Percentiles rank a stretch among this genome's conserved stretches.
phyloP scores from a whole-genome alignment of 805 yeast genomes.

The Metschnikowia arizonensis region DNA sequence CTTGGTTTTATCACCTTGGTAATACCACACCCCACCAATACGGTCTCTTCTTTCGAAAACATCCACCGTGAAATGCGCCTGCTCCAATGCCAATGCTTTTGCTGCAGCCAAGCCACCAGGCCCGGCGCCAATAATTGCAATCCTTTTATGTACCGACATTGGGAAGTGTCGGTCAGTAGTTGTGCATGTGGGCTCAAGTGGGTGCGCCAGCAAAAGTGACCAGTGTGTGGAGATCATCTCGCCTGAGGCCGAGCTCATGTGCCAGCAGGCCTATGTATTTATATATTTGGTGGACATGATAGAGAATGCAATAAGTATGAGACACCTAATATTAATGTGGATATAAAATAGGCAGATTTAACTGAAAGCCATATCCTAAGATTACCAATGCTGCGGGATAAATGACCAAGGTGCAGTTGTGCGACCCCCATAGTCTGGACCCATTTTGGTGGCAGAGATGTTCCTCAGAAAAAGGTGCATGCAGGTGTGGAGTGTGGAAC shows the following conservation, averaged over 20 bases:
- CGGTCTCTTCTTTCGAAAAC: slow-evolving; percentile 55
- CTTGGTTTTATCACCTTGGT: slow-evolving; percentile 26
- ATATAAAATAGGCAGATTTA: no score
- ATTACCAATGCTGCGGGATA: neutral
- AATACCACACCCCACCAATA: slow-evolving; percentile 85
- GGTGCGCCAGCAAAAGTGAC: neutral
- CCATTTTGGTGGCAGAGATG: neutral
- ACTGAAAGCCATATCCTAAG: no score
- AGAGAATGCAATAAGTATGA: neutral
- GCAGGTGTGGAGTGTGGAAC: neutral
- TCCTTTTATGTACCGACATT: slow-evolving; percentile 14
- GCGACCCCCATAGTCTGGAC: slow-evolving; percentile 1
- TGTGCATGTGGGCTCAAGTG: neutral
- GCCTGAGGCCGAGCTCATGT: neutral
- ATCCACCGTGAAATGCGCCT: slow-evolving; percentile 42
- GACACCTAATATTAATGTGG: neutral
- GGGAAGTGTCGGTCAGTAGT: neutral
- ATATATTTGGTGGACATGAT: neutral
- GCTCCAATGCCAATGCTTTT: slow-evolving; percentile 56
- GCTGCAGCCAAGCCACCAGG: slow-evolving; percentile 69
- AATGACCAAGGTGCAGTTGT: neutral
- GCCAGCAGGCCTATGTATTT: neutral
- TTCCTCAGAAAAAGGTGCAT: slow-evolving; percentile 1
- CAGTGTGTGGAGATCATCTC: neutral
- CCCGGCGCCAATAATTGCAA: slow-evolving; percentile 77